Conservation (phyloP, 345 rosid species). For the Gossypium anomalum region DNA sequence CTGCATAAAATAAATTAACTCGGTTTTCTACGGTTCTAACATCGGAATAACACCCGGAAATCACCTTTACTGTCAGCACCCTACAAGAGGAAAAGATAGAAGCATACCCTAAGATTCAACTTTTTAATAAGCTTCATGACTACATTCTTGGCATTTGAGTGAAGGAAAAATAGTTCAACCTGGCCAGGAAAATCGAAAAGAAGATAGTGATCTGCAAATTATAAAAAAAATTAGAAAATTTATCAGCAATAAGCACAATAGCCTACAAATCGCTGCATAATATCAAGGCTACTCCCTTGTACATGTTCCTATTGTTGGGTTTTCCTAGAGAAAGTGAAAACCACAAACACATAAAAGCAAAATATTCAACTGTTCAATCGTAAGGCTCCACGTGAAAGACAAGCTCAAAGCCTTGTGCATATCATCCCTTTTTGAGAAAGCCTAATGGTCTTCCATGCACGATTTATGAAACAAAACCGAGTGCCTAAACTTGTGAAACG, state of each 20-base stretch:
- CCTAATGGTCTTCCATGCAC: neutral
- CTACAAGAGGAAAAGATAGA: neutral
- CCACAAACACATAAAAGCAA: neutral
- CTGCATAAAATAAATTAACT: slow-evolving; percentile 39
- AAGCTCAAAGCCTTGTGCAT: neutral
- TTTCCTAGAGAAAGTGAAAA: neutral
- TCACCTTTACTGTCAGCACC: neutral
- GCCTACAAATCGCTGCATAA: neutral
- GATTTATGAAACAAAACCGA: neutral
- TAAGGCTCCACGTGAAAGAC: neutral
- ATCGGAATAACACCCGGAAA: slow-evolving; percentile 12
- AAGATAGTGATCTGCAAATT: slow-evolving; percentile 82
- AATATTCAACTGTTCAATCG: neutral
- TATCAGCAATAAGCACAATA: neutral
- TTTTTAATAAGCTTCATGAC: slow-evolving; percentile 71
- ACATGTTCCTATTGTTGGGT: neutral
- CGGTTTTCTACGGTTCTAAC: slow-evolving; percentile 12
- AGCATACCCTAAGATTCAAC: slow-evolving; percentile 72
- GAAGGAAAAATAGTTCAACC: slow-evolving; percentile 87
- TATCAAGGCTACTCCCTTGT: neutral
- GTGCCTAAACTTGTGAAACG: neutral
- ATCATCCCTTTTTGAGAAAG: neutral
- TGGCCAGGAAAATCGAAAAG: slow-evolving; percentile 98
- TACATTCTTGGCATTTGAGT: slow-evolving; percentile 68
- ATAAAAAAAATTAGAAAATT: slow-evolving; percentile 16